Conservation (phyloP, 2,329 filamentous ascomycete genomes). For the Lachnellula subtilissima region DNA sequence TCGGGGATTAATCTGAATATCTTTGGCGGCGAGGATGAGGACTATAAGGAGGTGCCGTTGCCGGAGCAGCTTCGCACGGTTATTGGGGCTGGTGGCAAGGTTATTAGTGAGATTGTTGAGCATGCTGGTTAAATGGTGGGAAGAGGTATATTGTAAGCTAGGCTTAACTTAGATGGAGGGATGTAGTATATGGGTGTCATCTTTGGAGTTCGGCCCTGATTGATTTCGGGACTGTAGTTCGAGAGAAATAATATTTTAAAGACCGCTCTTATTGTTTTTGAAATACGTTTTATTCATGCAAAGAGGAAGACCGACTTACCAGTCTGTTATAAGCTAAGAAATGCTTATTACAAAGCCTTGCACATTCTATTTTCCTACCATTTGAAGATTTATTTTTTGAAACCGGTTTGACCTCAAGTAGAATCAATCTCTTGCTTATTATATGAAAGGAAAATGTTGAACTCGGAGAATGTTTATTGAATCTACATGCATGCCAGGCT, state of each 20-base stretch:
- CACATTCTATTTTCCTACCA: no score
- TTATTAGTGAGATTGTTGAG: conserved; percentile 92
- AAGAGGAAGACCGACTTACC: no score
- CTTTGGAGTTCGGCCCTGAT: neutral
- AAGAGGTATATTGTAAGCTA: neutral
- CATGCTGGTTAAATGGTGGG: conserved; percentile 64
- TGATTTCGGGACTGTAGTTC: neutral
- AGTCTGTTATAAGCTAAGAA: no score
- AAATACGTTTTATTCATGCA: no score
- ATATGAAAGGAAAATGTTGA: neutral
- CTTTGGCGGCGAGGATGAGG: conserved; percentile 63
- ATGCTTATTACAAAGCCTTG: no score
- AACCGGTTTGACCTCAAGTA: no score
- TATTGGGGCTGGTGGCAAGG: conserved; percentile 64
- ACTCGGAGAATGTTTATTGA: neutral
- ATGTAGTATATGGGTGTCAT: conserved; percentile 14
- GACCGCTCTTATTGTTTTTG: no score
- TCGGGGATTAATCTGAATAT: conserved; percentile 84
- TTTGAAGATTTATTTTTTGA: no score
- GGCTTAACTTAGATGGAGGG: neutral
- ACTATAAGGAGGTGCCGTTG: conserved; percentile 81
- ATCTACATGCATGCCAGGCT: neutral
- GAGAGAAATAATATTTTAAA: neutral
- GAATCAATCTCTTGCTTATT: no score
- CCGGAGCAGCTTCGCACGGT: conserved; percentile 86